Evolutionary conservation across 495 filamentous ascomycete genomes (phyloP), one percentile per base, ranked within the genome.

Genomic region (Xylaria telfairii): DNA sequence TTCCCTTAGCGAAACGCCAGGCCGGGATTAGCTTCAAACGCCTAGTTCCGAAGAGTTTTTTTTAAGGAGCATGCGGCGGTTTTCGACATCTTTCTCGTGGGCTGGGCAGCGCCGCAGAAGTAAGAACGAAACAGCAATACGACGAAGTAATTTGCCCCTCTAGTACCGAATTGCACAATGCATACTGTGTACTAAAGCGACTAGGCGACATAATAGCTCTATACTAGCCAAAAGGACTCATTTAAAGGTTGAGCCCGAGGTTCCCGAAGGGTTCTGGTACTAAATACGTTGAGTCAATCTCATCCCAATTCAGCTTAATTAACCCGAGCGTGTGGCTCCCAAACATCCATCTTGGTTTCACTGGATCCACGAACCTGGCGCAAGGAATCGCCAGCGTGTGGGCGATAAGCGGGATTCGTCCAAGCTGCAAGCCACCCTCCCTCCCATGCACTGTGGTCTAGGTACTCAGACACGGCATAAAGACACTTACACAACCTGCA

Each of bases 291-390:
- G 32, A 49, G 63, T 54, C 64, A 28, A 66, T 26, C 47, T 42
- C 53, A 69, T 12, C 54, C 56, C 54, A 51, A 6, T 49, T 53
- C 28, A 46, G 47, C 64, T 54, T 46, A 56, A 65, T 65, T 70
- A 65, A 70, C 68, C 68, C 68, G 57, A 70, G 60, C 49, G 61
- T 65, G 17, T 70, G 68, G 68, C 51, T 70, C 68, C 32, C 59
- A 26, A 41, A 59, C 65, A 47, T 8, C 59, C 41, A 64, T 26
- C 42, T 49, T 54, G 56, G 56, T 69, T 59, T 69, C 67, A 63
- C 60, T 65, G 47, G 61, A 70, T 70, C 68, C 68, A 70, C 68
- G 68, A 70, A 64, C 68, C 68, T 65, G 68, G 68, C 41, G 61
- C 68, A 57, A 65, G 68, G 68, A 57, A 70, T 41, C 60, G 59